Percentiles rank a stretch among this genome's conserved stretches.
Evolutionary conservation across 306 rosid species (phyloP).

Genomic region (Ochetophila trinervis): DNA sequence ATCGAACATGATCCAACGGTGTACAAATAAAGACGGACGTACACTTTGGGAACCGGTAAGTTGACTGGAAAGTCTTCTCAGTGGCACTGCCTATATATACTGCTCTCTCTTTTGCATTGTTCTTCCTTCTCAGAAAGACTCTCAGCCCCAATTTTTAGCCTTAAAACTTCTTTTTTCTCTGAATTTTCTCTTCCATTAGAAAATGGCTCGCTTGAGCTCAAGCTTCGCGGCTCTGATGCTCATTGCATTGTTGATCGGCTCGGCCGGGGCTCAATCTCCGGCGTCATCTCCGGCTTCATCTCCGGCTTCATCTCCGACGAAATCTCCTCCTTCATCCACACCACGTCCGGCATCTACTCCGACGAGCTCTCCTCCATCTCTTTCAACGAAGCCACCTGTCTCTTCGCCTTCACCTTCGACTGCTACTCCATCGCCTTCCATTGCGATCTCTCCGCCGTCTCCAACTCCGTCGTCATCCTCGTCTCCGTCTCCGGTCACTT

Average conservation of each 20-base stretch:
- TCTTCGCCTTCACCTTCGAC: conserved; percentile 17
- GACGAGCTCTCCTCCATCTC: conserved; percentile 5
- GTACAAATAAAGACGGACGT: background rate
- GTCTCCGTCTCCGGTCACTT: conserved; percentile 13
- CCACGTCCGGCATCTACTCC: conserved; percentile 12
- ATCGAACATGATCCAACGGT: background rate
- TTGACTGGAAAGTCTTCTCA: background rate
- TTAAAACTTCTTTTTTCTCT: background rate
- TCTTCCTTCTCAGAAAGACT: background rate
- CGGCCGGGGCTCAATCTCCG: conserved; percentile 44
- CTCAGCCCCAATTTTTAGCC: background rate
- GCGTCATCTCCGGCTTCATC: conserved; percentile 33
- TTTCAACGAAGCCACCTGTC: conserved; percentile 12
- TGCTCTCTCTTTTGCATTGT: background rate
- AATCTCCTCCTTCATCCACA: conserved; percentile 17
- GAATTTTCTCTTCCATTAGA: background rate
- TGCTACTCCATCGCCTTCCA: conserved; percentile 13
- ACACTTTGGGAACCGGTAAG: background rate
- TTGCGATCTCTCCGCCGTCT: conserved; percentile 37
- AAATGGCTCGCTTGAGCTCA: conserved; percentile 38
- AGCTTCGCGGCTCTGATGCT: conserved; percentile 25
- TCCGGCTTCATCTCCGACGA: conserved; percentile 33
- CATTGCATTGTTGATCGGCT: conserved; percentile 31
- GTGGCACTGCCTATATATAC: background rate
- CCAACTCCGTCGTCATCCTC: conserved; percentile 25